These are phyloP conservation scores for Albizia julibrissin DNA, from an alignment of 306 rosid genomes.

Conservation along the genomic window DNA sequence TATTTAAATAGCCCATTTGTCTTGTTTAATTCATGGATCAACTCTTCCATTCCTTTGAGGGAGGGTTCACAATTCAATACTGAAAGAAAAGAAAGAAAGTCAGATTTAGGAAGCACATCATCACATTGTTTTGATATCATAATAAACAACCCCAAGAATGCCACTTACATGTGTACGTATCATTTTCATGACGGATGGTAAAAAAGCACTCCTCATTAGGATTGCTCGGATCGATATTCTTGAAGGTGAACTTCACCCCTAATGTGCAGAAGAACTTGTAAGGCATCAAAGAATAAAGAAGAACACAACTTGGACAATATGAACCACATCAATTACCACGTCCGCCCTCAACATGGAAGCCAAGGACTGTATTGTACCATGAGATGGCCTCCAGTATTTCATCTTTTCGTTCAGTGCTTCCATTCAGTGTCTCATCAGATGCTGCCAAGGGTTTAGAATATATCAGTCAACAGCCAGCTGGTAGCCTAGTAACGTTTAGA, in stretches of 20 bases:
- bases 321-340: conserved; percentile 58
- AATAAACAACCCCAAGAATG: conserved; percentile 28
- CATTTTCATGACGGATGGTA: conserved; percentile 64
- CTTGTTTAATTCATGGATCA: conserved; percentile 71
- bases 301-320: conserved; percentile 11
- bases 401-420: conserved; percentile 39
- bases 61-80: conserved; percentile 80
- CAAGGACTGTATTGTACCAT: conserved; percentile 87
- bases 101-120: conserved; percentile 18
- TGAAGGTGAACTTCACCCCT: conserved; percentile 88
- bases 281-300: conserved; percentile 27
- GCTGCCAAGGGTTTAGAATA: conserved; percentile 49
- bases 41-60: conserved; percentile 55
- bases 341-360: conserved; percentile 81
- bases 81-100: conserved; percentile 31
- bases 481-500: not conserved
- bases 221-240: conserved; percentile 52
- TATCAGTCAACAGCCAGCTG: not conserved
- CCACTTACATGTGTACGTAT: conserved; percentile 70
- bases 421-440: conserved; percentile 49
- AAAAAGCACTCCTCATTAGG: conserved; percentile 65
- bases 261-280: conserved; percentile 29
- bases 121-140: conserved; percentile 13
- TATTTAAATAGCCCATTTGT: conserved; percentile 80
- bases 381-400: conserved; percentile 67